phyloP scores from a whole-genome alignment of 495 filamentous ascomycete genomes.

The Talaromyces adpressus region DNA sequence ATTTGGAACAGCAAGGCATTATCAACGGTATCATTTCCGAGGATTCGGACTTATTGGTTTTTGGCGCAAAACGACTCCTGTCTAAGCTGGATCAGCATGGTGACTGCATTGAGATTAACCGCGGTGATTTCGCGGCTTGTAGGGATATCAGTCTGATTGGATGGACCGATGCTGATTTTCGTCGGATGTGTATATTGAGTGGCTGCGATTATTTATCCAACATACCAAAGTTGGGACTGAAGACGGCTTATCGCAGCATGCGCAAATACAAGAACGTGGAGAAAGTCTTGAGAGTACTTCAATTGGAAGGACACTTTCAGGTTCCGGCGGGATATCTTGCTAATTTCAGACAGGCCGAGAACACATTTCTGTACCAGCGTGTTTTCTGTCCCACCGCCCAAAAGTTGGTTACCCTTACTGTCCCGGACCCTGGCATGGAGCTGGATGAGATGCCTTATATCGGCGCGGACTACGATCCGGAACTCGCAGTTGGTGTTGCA shows the following conservation, averaged over 20 bases:
- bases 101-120: constrained; percentile 84
- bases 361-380: constrained; percentile 88
- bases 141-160: constrained; percentile 82
- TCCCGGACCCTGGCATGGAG: constrained; percentile 51
- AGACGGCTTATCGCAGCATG: constrained; percentile 85
- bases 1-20: constrained; percentile 76
- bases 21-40: constrained; percentile 89
- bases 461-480: constrained; percentile 59
- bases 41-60: constrained; percentile 94
- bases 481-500: constrained; percentile 71
- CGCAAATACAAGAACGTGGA: constrained; percentile 85
- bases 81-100: constrained; percentile 95
- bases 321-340: constrained; percentile 74
- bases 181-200: constrained; percentile 92
- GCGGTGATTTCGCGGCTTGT: constrained; percentile 78
- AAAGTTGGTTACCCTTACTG: constrained; percentile 64
- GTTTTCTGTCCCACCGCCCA: constrained; percentile 77
- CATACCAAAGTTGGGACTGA: constrained; percentile 80
- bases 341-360: constrained; percentile 74
- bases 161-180: constrained; percentile 87
- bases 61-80: constrained; percentile 80
- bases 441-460: constrained; percentile 69
- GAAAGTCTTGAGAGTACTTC: constrained; percentile 68
- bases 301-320: constrained; percentile 77
- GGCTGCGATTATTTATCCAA: constrained; percentile 94